Conservation (phyloP, 2,329 filamentous ascomycete genomes). For the Microascus cirrosus region DNA sequence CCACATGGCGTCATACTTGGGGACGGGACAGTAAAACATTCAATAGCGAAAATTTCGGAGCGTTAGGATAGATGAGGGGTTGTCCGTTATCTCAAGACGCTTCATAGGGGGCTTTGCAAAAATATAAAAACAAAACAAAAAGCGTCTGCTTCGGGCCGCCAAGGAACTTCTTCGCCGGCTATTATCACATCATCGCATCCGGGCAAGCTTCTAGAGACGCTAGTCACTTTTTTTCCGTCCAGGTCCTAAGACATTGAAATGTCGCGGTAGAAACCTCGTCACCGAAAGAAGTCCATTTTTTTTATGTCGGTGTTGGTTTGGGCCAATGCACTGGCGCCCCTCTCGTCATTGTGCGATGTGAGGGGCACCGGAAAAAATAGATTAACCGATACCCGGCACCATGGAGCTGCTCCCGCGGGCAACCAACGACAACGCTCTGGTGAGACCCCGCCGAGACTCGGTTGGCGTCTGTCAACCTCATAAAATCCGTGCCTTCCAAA, state of each 20-base stretch:
- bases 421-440: background rate
- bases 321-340: background rate
- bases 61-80: background rate
- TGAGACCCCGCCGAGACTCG: background rate
- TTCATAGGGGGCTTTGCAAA: background rate
- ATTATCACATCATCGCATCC: no score
- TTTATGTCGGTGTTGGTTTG: background rate
- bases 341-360: background rate
- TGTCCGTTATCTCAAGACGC: background rate
- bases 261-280: no score
- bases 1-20: conserved; percentile 70
- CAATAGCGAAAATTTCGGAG: conserved; percentile 1
- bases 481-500: background rate
- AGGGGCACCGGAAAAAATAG: background rate
- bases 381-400: background rate
- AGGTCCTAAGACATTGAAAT: no score
- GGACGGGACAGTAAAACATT: conserved; percentile 42
- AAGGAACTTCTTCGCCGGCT: no score
- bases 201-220: no score
- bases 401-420: background rate
- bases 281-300: background rate
- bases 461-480: background rate
- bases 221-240: no score
- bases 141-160: no score
- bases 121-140: no score